Conservation (phyloP, 2,329 filamentous ascomycete species). For the Blastomyces silverae region DNA sequence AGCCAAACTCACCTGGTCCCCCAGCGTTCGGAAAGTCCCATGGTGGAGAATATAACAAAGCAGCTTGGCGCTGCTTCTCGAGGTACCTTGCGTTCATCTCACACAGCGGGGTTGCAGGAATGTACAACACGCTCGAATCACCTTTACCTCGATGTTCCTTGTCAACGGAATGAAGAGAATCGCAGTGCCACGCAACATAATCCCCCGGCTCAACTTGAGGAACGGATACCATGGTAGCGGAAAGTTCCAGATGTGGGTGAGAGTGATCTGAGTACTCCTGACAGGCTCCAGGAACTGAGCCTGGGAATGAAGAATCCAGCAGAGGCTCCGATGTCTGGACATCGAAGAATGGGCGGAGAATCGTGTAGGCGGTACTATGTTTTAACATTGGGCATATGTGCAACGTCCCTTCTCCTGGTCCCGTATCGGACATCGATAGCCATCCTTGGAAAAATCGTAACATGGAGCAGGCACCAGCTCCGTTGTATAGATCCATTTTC, state of each 20-base stretch:
- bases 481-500: conserved; percentile 68
- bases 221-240: conserved; percentile 63
- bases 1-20: conserved; percentile 33
- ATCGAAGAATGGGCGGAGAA: conserved; percentile 78
- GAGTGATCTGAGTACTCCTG: conserved; percentile 54
- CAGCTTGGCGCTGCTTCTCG: conserved; percentile 61
- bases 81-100: conserved; percentile 66
- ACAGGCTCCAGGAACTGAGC: conserved; percentile 59
- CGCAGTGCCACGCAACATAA: conserved; percentile 74
- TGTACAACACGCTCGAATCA: conserved; percentile 83
- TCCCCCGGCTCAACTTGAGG: conserved; percentile 65
- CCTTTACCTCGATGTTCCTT: conserved; percentile 61
- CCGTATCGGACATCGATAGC: conserved; percentile 62
- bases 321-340: conserved; percentile 37
- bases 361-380: conserved; percentile 68
- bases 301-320: conserved; percentile 54
- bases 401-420: conserved; percentile 69
- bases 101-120: conserved; percentile 77
- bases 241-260: conserved; percentile 64
- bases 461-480: conserved; percentile 73
- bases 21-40: conserved; percentile 58
- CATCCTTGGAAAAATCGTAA: conserved; percentile 89
- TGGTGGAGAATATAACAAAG: conserved; percentile 59
- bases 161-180: conserved; percentile 76
- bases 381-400: conserved; percentile 71